phyloP scores from a whole-genome alignment of 305 asterid species.

The Solanum hybrid region DNA sequence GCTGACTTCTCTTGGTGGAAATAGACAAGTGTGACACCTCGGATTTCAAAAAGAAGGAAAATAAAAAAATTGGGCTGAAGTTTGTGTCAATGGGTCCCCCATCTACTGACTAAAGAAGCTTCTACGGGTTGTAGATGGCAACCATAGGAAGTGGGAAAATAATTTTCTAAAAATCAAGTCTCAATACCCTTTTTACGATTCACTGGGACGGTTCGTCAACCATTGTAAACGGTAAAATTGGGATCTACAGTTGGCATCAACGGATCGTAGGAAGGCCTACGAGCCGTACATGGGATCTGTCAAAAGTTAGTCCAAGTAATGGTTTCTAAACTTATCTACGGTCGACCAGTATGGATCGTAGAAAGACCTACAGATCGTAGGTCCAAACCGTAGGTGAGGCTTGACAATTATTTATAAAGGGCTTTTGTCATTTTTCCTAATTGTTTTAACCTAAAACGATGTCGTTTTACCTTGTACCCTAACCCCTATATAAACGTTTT shows the following conservation, averaged over 20 bases:
- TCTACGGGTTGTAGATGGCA: neutral
- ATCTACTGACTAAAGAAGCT: neutral
- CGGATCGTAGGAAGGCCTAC: neutral
- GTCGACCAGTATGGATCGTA: neutral
- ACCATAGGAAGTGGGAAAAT: neutral
- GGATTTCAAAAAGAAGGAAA: neutral
- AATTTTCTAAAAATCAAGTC: neutral
- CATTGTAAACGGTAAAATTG: neutral
- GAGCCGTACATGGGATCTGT: neutral
- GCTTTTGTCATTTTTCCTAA: neutral
- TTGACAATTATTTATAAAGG: neutral
- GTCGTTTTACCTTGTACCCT: neutral
- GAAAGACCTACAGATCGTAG: neutral
- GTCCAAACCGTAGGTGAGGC: neutral
- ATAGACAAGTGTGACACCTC: neutral
- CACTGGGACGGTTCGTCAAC: neutral
- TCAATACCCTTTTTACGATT: neutral
- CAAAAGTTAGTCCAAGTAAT: neutral
- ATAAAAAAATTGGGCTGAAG: neutral
- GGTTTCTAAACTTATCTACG: neutral
- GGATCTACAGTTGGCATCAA: neutral
- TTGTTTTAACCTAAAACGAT: neutral
- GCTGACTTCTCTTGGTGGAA: neutral
- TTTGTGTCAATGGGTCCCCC: neutral
- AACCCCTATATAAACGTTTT: neutral